phyloP scores from a whole-genome alignment of 2,329 filamentous ascomycete species.

The Fusarium humuli region DNA sequence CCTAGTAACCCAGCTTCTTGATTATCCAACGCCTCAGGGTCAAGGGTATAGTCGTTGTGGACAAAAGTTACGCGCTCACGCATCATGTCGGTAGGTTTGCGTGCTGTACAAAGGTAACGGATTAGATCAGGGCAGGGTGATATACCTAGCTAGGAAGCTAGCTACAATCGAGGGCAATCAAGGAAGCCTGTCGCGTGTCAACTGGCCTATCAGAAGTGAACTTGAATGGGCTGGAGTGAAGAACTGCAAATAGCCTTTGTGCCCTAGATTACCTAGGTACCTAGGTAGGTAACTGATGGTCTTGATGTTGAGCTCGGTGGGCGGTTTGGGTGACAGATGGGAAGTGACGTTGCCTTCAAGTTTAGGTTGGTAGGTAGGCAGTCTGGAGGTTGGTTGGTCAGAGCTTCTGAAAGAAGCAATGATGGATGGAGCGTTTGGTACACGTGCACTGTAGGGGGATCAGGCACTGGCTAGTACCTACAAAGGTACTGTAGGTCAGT shows the following conservation, averaged over 20 bases:
- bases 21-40: slow-evolving; percentile 72
- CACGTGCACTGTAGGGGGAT: slow-evolving; percentile 35
- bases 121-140: neutral
- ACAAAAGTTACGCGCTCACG: slow-evolving; percentile 85
- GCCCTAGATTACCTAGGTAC: neutral
- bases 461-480: slow-evolving; percentile 15
- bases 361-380: neutral
- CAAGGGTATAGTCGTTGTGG: slow-evolving; percentile 72
- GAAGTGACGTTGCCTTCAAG: slow-evolving; percentile 5
- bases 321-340: slow-evolving; percentile 22
- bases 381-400: slow-evolving; percentile 24
- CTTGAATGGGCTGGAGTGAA: slow-evolving; percentile 4
- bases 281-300: neutral
- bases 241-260: neutral
- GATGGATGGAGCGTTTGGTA: slow-evolving; percentile 15
- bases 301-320: slow-evolving; percentile 27
- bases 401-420: slow-evolving; percentile 6
- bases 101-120: neutral
- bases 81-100: slow-evolving; percentile 60
- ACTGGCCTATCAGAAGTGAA: slow-evolving; percentile 10
- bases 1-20: slow-evolving; percentile 65
- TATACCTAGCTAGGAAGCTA: neutral
- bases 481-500: too few species aligned
- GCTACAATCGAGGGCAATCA: slow-evolving; percentile 2
- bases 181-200: slow-evolving; percentile 38